Conservation (phyloP, 768 basidiomycete genomes). For the Chalciporus sphaerocephalus region DNA sequence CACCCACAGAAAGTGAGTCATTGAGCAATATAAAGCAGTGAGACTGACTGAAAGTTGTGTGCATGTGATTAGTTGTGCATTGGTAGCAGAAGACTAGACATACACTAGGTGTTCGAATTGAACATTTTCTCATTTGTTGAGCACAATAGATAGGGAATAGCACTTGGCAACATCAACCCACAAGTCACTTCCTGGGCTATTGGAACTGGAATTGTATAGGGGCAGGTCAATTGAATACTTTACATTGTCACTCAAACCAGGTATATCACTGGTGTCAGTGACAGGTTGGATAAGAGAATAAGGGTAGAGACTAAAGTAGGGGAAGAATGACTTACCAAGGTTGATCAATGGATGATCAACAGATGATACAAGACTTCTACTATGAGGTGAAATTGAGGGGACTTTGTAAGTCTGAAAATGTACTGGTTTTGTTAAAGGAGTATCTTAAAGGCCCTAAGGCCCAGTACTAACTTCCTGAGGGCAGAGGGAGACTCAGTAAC, state of each 20-base stretch:
- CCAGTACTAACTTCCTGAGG: too few species aligned
- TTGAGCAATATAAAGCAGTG: constrained; percentile 23
- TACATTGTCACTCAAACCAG: neutral
- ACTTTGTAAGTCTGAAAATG: too few species aligned
- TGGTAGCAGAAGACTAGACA: neutral
- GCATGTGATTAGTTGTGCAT: constrained; percentile 1
- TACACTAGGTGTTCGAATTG: constrained; percentile 19
- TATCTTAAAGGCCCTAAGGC: too few species aligned
- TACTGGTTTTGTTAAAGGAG: too few species aligned
- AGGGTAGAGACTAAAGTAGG: neutral
- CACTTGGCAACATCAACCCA: constrained; percentile 14
- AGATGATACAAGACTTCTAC: too few species aligned
- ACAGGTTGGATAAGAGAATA: too few species aligned
- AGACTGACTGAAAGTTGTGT: constrained; percentile 12
- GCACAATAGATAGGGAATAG: constrained; percentile 7
- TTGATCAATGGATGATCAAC: neutral
- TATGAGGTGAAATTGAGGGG: too few species aligned
- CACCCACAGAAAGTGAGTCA: constrained; percentile 18
- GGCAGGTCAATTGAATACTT: constrained; percentile 2
- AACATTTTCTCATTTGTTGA: constrained; percentile 11
- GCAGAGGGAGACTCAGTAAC: too few species aligned
- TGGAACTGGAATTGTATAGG: constrained; percentile 6
- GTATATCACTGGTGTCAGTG: neutral
- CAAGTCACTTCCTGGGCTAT: constrained; percentile 3
- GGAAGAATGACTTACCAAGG: constrained; percentile 8